Base-by-base conservation (phyloP, 2,329 filamentous ascomycete genomes). In the Westerdykella ornata region DNA sequence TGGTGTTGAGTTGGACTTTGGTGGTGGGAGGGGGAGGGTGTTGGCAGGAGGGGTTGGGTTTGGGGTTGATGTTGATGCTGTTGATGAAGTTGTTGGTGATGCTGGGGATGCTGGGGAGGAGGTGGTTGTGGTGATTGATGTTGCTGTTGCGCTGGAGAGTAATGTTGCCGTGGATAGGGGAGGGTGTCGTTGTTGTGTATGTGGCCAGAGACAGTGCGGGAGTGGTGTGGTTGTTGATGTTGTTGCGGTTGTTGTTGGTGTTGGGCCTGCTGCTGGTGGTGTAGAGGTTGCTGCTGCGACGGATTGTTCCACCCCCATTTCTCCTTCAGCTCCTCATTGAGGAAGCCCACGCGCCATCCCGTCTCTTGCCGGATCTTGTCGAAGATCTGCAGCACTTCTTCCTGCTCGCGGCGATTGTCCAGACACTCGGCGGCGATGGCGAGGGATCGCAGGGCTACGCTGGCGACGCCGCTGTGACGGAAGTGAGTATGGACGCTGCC, bases 341-440 rank as follows among this genome's bases (percentile, higher is more conserved):
- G 72, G 43, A 81, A 81, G 2, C 76, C 79, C 4, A 90, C 77
- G 29, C 79, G 77, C 86, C 87, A 94, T 12, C 87, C 86, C 1
- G 85, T 88, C 52, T 87, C 81, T 43, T 77, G 76, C 38, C 80
- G 77, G 49, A 94, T 88, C 52, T 78, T 80, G 35, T 84, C 80
- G 31, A 97, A 77, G 18, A 94, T 87, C 3, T 75, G 64, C 6
- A 94, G 70, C 1, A 88, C 84, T 64, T 96, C 88, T 56, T 85
- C 79, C 66, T 94, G 88, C 51, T 95, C 85, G 19, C 75, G 71
- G 3, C 75, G 73, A 39, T 80, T 74, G 0, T 76, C 78, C 3
- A 97, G 72, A 38, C 82, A 82, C 53, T 85, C 80, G 5, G 84
- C 84, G 2, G 86, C 86, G 41, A 92, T 83, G 30, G 82, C 81